A percentile compares a stretch with the other conserved stretches of the same genome.
Evolutionary conservation across 805 yeast species (phyloP).

Genomic region (Pichia sporocuriosa): DNA sequence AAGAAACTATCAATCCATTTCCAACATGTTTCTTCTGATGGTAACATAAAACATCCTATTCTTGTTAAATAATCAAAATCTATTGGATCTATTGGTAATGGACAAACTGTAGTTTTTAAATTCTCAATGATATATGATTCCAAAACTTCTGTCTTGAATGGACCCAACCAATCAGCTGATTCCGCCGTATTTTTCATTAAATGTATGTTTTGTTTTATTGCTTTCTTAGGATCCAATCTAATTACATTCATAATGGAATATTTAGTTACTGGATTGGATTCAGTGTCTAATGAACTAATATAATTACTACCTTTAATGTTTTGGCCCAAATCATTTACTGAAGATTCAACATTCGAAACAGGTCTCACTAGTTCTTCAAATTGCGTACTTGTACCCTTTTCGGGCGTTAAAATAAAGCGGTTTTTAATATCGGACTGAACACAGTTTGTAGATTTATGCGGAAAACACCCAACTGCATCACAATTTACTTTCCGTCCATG

Average conservation of each 20-base stretch:
- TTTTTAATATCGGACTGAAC: constrained; percentile 59
- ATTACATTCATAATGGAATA: constrained; percentile 20
- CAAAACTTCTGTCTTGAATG: constrained; percentile 26
- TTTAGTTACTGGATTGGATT: constrained; percentile 18
- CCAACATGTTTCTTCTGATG: constrained; percentile 50
- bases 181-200: not conserved
- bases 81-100: constrained; percentile 13
- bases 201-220: constrained; percentile 13
- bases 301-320: constrained; percentile 1
- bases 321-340: not conserved
- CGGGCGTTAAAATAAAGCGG: constrained; percentile 54
- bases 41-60: constrained; percentile 62
- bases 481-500: constrained; percentile 76
- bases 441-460: constrained; percentile 55
- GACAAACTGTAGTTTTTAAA: constrained; percentile 1
- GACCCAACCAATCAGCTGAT: constrained; percentile 11
- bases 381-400: constrained; percentile 22
- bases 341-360: constrained; percentile 9
- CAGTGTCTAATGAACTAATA: constrained; percentile 10
- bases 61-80: constrained; percentile 19
- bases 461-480: constrained; percentile 52
- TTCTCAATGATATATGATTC: not conserved
- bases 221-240: constrained; percentile 18
- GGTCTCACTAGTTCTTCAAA: constrained; percentile 16
- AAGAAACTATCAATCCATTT: constrained; percentile 59